Conservation (phyloP, 352 stramenopile genomes). For the Globisporangium parvum region DNA sequence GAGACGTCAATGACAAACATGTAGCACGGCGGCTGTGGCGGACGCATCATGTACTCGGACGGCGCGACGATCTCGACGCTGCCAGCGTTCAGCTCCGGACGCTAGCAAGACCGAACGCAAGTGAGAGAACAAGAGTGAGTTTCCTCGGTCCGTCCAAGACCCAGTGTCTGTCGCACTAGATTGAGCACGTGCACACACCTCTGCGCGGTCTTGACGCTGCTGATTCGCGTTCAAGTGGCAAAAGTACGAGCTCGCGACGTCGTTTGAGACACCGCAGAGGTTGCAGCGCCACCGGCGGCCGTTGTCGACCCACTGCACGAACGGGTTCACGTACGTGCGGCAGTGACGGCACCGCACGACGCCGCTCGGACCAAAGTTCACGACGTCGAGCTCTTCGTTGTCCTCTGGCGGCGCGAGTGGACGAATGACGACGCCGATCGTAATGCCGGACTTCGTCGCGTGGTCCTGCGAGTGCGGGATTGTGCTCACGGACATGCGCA, state of each 20-base stretch:
- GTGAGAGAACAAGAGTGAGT: too few relatives aligned
- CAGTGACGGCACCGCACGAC: conserved; percentile 87
- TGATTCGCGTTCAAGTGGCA: conserved; percentile 95
- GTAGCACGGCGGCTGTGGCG: conserved; percentile 81
- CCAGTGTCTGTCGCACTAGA: too few relatives aligned
- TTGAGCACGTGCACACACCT: conserved; percentile 62
- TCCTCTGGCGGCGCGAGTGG: conserved; percentile 65
- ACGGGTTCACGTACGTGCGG: conserved; percentile 88
- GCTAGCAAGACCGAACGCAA: conserved; percentile 22
- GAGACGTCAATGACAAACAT: conserved; percentile 90
- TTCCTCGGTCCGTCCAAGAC: too few relatives aligned
- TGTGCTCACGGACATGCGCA: conserved; percentile 69
- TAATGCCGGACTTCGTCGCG: conserved; percentile 77
- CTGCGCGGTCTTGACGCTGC: conserved; percentile 89
- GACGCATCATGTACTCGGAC: conserved; percentile 88
- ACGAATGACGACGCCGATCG: conserved; percentile 81
- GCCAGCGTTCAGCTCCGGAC: conserved; percentile 66
- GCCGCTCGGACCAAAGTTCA: conserved; percentile 83
- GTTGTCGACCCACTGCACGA: conserved; percentile 88
- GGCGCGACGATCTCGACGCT: conserved; percentile 84
- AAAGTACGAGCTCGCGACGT: conserved; percentile 96
- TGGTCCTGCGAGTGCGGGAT: conserved; percentile 82
- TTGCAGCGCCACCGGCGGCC: conserved; percentile 86
- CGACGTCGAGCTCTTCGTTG: conserved; percentile 67
- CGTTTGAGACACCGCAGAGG: conserved; percentile 83